Evolutionary conservation across 495 filamentous ascomycete genomes (phyloP).

Genomic region (Aspergillus asperescens): DNA sequence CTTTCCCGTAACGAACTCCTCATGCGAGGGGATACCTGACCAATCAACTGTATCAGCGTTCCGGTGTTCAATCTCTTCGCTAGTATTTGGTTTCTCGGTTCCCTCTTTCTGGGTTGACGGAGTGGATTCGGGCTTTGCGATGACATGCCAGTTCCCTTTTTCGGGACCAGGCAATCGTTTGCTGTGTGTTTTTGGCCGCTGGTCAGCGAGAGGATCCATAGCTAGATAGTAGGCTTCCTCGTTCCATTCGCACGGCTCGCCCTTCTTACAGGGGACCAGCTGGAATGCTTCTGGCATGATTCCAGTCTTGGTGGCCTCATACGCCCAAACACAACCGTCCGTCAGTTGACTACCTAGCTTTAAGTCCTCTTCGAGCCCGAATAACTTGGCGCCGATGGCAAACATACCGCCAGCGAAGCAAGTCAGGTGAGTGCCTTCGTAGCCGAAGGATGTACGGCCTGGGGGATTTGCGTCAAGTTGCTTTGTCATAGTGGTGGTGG

Average conservation of each 20-base stretch:
- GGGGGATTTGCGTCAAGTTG: conserved; percentile 16
- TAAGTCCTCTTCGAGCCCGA: conserved; percentile 70
- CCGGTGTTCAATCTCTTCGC: not conserved
- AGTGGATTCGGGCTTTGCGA: not conserved
- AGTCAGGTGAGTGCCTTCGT: conserved; percentile 70
- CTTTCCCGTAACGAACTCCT: conserved; percentile 56
- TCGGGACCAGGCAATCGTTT: conserved; percentile 15
- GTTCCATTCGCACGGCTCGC: conserved; percentile 68
- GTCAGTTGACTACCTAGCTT: conserved; percentile 77
- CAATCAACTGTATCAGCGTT: conserved; percentile 16
- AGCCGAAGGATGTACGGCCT: conserved; percentile 38
- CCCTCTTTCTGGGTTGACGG: not conserved
- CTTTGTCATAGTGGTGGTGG: conserved; percentile 45
- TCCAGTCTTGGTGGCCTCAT: conserved; percentile 71
- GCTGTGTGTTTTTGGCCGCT: conserved; percentile 13
- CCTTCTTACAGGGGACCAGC: conserved; percentile 62
- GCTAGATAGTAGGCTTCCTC: conserved; percentile 56
- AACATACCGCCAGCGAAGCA: conserved; percentile 97
- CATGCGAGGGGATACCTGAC: conserved; percentile 37
- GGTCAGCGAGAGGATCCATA: conserved; percentile 48
- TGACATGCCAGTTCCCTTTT: conserved; percentile 22
- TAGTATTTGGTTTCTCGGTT: not conserved
- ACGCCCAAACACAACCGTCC: conserved; percentile 93
- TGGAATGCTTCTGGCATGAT: conserved; percentile 83
- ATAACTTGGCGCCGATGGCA: conserved; percentile 82